A percentile compares a stretch with the other conserved stretches of the same genome.
Conservation (phyloP, 2,329 filamentous ascomycete species). For the Fusarium marasasianum region DNA sequence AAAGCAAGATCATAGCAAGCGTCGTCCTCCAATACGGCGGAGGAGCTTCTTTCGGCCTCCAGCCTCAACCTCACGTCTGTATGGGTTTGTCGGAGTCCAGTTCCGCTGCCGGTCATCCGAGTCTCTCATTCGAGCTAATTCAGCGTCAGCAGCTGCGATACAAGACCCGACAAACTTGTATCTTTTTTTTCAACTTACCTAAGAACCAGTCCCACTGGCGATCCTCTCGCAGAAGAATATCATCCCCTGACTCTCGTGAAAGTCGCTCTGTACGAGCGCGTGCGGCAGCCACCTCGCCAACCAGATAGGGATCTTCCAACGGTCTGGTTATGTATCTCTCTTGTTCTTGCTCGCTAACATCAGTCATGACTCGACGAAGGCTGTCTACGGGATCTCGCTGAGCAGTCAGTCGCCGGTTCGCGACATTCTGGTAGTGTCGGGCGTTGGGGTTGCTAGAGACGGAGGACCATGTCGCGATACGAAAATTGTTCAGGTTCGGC, state of each 20-base stretch:
- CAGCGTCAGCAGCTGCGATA: slow-evolving; percentile 16
- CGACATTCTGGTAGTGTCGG: slow-evolving; percentile 71
- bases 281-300: slow-evolving; percentile 71
- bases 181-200: slow-evolving; percentile 52
- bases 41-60: slow-evolving; percentile 51
- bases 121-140: slow-evolving; percentile 60
- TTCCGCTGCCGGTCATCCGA: slow-evolving; percentile 61
- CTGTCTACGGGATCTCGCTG: slow-evolving; percentile 49
- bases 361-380: slow-evolving; percentile 36
- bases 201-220: slow-evolving; percentile 69
- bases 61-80: slow-evolving; percentile 49
- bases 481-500: slow-evolving; percentile 62
- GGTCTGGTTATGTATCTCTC: slow-evolving; percentile 52
- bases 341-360: slow-evolving; percentile 27
- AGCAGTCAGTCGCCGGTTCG: slow-evolving; percentile 66
- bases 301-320: slow-evolving; percentile 73
- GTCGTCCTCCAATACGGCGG: slow-evolving; percentile 52
- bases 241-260: slow-evolving; percentile 63
- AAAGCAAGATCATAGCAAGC: slow-evolving; percentile 34
- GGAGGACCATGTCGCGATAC: slow-evolving; percentile 70
- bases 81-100: slow-evolving; percentile 50
- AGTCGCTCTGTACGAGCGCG: slow-evolving; percentile 66
- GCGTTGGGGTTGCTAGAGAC: slow-evolving; percentile 62
- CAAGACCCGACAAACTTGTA: not conserved
- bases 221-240: slow-evolving; percentile 66